Conservation (phyloP, 495 filamentous ascomycete genomes). For the Cercophora scortea region DNA sequence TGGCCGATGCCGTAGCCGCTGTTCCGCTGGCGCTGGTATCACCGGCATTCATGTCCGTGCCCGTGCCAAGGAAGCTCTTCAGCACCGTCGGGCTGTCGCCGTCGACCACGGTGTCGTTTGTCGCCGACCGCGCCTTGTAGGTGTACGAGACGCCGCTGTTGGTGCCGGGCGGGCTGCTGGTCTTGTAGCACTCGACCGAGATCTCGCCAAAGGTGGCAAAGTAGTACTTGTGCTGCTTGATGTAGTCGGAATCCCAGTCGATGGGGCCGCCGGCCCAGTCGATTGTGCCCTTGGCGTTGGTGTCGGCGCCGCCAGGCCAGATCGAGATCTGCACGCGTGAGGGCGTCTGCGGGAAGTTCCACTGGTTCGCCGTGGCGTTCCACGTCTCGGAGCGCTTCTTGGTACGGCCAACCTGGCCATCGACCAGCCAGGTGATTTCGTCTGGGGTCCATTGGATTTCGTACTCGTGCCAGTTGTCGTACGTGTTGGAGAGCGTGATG, state of each 20-base stretch:
- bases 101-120: constrained; percentile 69
- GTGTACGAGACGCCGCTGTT: constrained; percentile 64
- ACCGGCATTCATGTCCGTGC: constrained; percentile 58
- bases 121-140: constrained; percentile 56
- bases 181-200: constrained; percentile 74
- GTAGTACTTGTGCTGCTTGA: constrained; percentile 81
- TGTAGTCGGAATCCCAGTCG: constrained; percentile 76
- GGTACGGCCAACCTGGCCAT: constrained; percentile 67
- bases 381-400: constrained; percentile 70
- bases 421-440: constrained; percentile 73
- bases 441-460: constrained; percentile 91
- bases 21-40: constrained; percentile 12
- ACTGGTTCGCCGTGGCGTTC: constrained; percentile 75
- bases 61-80: constrained; percentile 68
- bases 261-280: constrained; percentile 87
- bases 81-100: constrained; percentile 71
- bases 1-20: not conserved
- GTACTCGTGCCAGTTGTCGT: constrained; percentile 77
- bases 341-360: constrained; percentile 86
- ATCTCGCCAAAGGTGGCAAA: constrained; percentile 75
- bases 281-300: constrained; percentile 78
- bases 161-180: constrained; percentile 49
- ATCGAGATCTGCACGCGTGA: constrained; percentile 90
- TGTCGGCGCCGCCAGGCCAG: constrained; percentile 81
- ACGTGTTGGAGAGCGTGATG: constrained; percentile 60